Base-by-base conservation (phyloP, 305 asterid genomes). In the Salvia sclarea region DNA sequence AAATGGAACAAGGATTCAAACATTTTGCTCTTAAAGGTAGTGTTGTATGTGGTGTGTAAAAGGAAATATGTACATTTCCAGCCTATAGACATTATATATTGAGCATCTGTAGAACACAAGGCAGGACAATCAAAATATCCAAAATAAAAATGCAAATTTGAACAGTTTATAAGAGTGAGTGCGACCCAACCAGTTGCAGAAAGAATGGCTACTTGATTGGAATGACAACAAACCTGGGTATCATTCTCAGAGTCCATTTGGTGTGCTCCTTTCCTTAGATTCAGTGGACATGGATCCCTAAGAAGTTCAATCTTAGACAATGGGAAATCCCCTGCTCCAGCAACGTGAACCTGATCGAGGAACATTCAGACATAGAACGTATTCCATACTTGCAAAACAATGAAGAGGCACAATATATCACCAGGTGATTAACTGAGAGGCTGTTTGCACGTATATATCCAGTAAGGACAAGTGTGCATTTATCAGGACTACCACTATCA, bases 261-360 rank as follows among this genome's bases (percentile, higher is more conserved):
- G 45, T 89, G 90, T 61, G 64, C 79, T 71, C 87, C 86, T 83
- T 91, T 89, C 77, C 87, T 83, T 25, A 63, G 68, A 71, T 75
- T 85, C 78, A 94, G 78, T 45, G 90, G 76, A 75, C 89, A 91
- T 2, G 96, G 96, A 76, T 94, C 99, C 81, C 78, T 87, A 45
- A 94, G 95, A 63, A 86, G 78, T 79, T 94, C 99, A 66, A 91
- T 83, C 76, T 86, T 89, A 53, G 90, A 82, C 76, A 91, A 44
- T 69, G 88, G 96, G 80, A 83, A 94, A 80, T 94, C 98, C 76
- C 99, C 99, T 58, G 95, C 96, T 77, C 98, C 98, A 63, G 99
- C 64, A 79, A 94, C 83, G 79, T 94, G 99, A 75, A 94, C 93
- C 99, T 94, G 84, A 80, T 78, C 70, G 66, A 76, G 64, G 75